Evolutionary conservation across 768 basidiomycete genomes (phyloP).

Genomic region (Thelephora aurantiotincta): DNA sequence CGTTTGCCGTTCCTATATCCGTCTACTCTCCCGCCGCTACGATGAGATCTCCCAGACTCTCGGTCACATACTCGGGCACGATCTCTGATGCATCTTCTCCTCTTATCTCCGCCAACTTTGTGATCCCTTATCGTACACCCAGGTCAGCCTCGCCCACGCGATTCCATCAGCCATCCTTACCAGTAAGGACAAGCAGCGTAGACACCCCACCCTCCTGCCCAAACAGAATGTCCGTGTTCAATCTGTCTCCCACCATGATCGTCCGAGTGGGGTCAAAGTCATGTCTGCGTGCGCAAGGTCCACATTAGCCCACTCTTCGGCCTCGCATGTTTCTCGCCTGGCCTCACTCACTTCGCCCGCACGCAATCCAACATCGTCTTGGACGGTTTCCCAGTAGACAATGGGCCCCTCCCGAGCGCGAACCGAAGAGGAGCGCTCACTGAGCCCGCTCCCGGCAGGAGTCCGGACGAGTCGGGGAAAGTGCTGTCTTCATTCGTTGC

Average conservation of each 20-base stretch:
- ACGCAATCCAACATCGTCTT: conserved; percentile 89
- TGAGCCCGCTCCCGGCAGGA: conserved; percentile 78
- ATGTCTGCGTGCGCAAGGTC: conserved; percentile 35
- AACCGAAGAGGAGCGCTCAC: conserved; percentile 72
- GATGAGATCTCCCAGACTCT: conserved; percentile 72
- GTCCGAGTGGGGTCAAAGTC: conserved; percentile 76
- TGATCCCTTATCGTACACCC: conserved; percentile 46
- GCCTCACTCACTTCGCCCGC: conserved; percentile 42
- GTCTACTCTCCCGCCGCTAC: background rate
- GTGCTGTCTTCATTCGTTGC: conserved; percentile 91
- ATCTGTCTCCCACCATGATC: conserved; percentile 91
- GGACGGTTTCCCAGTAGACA: conserved; percentile 84
- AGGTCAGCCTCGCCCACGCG: background rate
- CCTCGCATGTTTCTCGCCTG: background rate
- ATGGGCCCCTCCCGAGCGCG: conserved; percentile 54
- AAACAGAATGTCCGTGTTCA: conserved; percentile 93
- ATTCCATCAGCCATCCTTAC: conserved; percentile 24
- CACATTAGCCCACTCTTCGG: background rate
- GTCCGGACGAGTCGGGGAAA: conserved; percentile 58
- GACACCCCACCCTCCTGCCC: conserved; percentile 76
- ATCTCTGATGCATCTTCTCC: conserved; percentile 56
- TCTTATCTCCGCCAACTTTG: conserved; percentile 56
- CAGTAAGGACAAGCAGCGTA: conserved; percentile 88
- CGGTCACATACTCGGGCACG: conserved; percentile 70
- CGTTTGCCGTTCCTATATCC: too few relatives aligned